A percentile compares a stretch with the other conserved stretches of the same genome.
Evolutionary conservation across 495 filamentous ascomycete species (phyloP).

Genomic region (Annulohypoxylon stygium): DNA sequence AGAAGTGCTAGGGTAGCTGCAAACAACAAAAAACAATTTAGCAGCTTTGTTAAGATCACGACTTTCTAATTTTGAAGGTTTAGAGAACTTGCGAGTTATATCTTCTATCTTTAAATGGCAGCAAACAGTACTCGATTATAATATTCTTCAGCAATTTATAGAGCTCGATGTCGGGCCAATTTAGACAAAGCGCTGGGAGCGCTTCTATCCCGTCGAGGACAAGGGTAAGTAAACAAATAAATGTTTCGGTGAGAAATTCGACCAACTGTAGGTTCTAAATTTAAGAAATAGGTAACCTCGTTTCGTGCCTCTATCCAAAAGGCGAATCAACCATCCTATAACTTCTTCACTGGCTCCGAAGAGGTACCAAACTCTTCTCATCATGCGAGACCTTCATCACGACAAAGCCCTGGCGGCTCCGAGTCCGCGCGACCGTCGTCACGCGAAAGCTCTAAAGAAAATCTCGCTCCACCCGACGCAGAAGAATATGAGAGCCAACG

Average conservation of each 20-base stretch:
- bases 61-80: constrained; percentile 1
- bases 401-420: constrained; percentile 49
- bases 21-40: constrained; percentile 48
- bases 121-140: constrained; percentile 1
- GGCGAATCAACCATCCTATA: constrained; percentile 69
- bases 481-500: constrained; percentile 66
- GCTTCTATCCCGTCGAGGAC: constrained; percentile 52
- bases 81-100: not conserved
- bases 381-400: constrained; percentile 54
- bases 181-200: constrained; percentile 55
- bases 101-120: constrained; percentile 10
- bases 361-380: constrained; percentile 47
- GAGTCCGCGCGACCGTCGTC: constrained; percentile 54
- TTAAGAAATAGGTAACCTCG: constrained; percentile 46
- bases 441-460: constrained; percentile 65
- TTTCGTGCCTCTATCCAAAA: constrained; percentile 55
- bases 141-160: constrained; percentile 3
- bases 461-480: constrained; percentile 60
- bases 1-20: constrained; percentile 39
- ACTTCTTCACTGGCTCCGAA: constrained; percentile 69
- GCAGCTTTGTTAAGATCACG: constrained; percentile 19
- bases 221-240: constrained; percentile 57
- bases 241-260: constrained; percentile 2
- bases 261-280: constrained; percentile 16
- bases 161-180: constrained; percentile 48